Evolutionary conservation across 2,329 filamentous ascomycete species (phyloP), one percentile per base, ranked within the genome.

Genomic region (Xylaria sp.): DNA sequence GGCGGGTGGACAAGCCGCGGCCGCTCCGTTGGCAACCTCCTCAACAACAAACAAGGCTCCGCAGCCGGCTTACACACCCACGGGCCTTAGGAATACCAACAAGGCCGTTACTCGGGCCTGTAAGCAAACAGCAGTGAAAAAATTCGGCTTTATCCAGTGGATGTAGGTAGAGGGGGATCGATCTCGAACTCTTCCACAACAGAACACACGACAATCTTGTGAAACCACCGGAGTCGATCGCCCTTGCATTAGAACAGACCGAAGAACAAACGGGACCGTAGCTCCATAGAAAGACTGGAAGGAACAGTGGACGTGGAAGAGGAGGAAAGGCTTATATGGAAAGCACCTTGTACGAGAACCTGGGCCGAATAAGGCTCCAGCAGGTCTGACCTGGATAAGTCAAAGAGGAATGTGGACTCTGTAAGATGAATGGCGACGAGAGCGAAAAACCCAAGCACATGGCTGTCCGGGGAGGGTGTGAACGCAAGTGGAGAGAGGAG

Each of bases 391-490:
- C 46, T 47, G 45, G 53, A 41, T 46, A 49, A 48, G 50, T 38
- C 50, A n/a, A n/a, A n/a, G 54, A 52, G 59, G 47, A 50, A 59
- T 42, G 48, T 51, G 44, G 49, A 50, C 54, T 48, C 52, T 62
- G 40, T 59, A 59, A 49, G 38, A 54, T 44, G 42, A 54, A 54
- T 41, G 53, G 53, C 49, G 46, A 50, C 50, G 37, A 55, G 53
- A 48, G 50, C 51, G 59, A 54, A 51, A 52, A 58, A 46, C 50
- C 57, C 54, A 42, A 57, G 54, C 47, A 51, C n/a, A n/a, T n/a
- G n/a, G n/a, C n/a, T n/a, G n/a, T 61, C 54, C 53, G 60, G 58
- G 59, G 61, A 62, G 60, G 54, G 62, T 64, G 58, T 64, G 58
- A 48, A 26, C 56, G 47, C 60, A 61, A 54, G 52, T 59, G 62